These are phyloP conservation scores for Ilex aquifolium DNA, from an alignment of 257 asterid genomes.

Conservation along the genomic window DNA sequence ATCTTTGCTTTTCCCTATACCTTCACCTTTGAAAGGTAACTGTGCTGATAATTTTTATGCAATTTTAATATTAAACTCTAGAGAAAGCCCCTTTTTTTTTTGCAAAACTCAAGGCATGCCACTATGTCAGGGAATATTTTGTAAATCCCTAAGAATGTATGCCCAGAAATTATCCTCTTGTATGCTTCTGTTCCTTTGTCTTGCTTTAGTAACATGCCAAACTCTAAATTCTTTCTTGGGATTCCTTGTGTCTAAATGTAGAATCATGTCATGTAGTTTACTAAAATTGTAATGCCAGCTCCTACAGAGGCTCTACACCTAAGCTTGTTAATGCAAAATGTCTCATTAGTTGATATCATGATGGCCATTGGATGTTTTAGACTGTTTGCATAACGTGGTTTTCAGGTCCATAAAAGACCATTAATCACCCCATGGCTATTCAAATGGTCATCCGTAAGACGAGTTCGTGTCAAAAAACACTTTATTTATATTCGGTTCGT, in stretches of 20 bases:
- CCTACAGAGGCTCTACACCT: no score
- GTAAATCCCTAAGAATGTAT: slow-evolving; percentile 56
- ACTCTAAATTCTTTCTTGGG: slow-evolving; percentile 49
- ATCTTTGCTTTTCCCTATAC: slow-evolving; percentile 29
- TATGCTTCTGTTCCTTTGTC: slow-evolving; percentile 38
- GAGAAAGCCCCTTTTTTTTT: slow-evolving; percentile 19
- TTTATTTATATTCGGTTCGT: no score
- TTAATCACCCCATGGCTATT: no score
- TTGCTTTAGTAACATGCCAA: slow-evolving; percentile 84
- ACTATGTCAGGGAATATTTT: slow-evolving; percentile 40
- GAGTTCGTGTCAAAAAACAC: no score
- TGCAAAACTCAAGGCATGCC: slow-evolving; percentile 32
- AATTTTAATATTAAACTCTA: slow-evolving; percentile 14
- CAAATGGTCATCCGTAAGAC: no score
- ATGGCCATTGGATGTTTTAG: background rate
- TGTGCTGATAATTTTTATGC: slow-evolving; percentile 63
- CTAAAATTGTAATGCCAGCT: slow-evolving; percentile 10
- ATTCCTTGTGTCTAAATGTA: slow-evolving; percentile 33
- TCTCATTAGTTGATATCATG: no score
- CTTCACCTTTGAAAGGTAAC: slow-evolving; percentile 22
- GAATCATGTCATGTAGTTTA: slow-evolving; percentile 13
- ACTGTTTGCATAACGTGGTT: no score
- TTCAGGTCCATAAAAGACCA: no score
- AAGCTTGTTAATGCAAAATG: no score
- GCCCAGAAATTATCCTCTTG: slow-evolving; percentile 28